phyloP scores from a whole-genome alignment of 495 filamentous ascomycete species.

The Daldinia decipiens region DNA sequence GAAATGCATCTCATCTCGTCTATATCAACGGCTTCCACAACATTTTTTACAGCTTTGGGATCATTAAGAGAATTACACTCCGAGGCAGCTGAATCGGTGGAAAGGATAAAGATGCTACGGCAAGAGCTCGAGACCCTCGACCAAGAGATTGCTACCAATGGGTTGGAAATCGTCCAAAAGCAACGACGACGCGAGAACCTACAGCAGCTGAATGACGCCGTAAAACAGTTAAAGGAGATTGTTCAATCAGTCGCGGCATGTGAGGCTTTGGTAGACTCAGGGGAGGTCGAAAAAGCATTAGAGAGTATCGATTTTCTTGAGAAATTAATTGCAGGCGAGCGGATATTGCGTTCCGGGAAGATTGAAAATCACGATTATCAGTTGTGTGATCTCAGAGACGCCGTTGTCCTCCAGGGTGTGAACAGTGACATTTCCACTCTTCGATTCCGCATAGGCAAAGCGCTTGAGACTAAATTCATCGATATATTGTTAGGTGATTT shows the following conservation, averaged over 20 bases:
- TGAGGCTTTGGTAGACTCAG: constrained; percentile 82
- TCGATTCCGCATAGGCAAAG: constrained; percentile 82
- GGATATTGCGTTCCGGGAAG: constrained; percentile 16
- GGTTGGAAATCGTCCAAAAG: constrained; percentile 85
- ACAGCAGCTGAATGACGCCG: constrained; percentile 80
- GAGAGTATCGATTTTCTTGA: constrained; percentile 80
- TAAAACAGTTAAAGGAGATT: constrained; percentile 82
- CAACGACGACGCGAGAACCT: constrained; percentile 85
- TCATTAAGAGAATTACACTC: constrained; percentile 89
- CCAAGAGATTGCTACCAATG: constrained; percentile 84
- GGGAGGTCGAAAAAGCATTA: constrained; percentile 81
- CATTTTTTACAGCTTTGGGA: constrained; percentile 95
- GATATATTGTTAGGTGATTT: constrained; percentile 81
- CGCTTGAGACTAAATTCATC: constrained; percentile 84
- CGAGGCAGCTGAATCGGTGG: constrained; percentile 91
- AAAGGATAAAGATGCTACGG: constrained; percentile 82
- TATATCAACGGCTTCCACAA: constrained; percentile 92
- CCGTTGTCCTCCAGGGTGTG: constrained; percentile 83
- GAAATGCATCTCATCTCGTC: constrained; percentile 97
- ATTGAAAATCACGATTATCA: constrained; percentile 49
- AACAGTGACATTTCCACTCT: constrained; percentile 78
- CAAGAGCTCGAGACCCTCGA: constrained; percentile 84
- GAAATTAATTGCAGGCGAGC: constrained; percentile 73
- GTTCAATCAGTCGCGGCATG: constrained; percentile 79
- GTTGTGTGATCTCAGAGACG: constrained; percentile 76